Evolutionary conservation across 306 rosid species (phyloP), one percentile per base, ranked within the genome.

Genomic region (Cucurbita moschata): DNA sequence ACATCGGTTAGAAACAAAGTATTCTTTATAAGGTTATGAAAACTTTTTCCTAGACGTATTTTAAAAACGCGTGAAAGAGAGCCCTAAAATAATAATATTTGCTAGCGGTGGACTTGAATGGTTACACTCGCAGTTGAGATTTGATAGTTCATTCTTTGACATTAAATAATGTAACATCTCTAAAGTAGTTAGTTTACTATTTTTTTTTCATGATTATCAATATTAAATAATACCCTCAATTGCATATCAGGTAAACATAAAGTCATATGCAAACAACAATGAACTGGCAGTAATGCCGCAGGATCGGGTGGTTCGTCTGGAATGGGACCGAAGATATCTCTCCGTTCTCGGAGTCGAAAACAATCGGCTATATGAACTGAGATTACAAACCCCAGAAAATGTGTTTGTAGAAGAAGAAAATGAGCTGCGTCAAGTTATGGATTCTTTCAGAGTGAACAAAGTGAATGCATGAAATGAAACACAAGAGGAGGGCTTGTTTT

Each of bases 261-360:
- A 94, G 77, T 94, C 99, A 40, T 94, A 86, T 76, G 97, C 99
- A 15, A 94, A 62, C 86, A 94, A 83, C 87, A 93, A 90, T 74
- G 94, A 90, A 85, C 89, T 90, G 60, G 98, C 97, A 69, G 97
- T 93, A 15, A 93, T 93, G 97, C 96, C 99, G 3, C 82, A 89
- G 80, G 97, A 89, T 64, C 86, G 97, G 14, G 84, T 91, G 57
- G 87, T 86, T 21, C 89, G 96, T 57, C 44, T 89, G 84, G 99
- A 94, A 84, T 94, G 99, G 97, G 83, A 94, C 71, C 51, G 97
- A 65, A 80, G 99, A 72, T 94, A 91, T 81, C 91, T 91, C 40
- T 87, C 97, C n/a, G 96, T 94, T 64, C 92, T 90, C 0, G 96
- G 96, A 71, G 99, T 94, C 63, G 99, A 94, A 82, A 94, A 94